phyloP scores from a whole-genome alignment of 495 filamentous ascomycete species.

The Xeromyces bisporus region DNA sequence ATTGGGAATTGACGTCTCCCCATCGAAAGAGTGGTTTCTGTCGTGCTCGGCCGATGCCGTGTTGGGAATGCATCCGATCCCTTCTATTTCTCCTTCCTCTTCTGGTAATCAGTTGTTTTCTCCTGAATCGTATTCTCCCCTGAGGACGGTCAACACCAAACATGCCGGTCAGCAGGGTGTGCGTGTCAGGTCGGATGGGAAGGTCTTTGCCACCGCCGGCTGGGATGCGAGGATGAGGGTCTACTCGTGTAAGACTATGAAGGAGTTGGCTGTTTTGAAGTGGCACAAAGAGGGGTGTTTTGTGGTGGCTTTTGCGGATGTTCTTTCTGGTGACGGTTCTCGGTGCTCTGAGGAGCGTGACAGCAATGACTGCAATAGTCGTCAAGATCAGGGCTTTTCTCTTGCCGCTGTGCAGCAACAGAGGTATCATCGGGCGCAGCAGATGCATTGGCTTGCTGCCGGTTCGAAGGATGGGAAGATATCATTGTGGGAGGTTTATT shows the following conservation, averaged over 20 bases:
- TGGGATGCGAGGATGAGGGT: conserved; percentile 76
- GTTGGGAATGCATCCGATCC: conserved; percentile 45
- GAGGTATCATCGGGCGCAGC: conserved; percentile 44
- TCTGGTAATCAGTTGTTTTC: conserved; percentile 3
- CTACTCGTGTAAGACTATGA: conserved; percentile 65
- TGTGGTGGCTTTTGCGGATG: conserved; percentile 57
- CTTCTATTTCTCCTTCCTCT: conserved; percentile 6
- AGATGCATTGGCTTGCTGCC: conserved; percentile 74
- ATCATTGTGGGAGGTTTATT: conserved; percentile 92
- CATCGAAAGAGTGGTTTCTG: conserved; percentile 43
- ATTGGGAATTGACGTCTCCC: conserved; percentile 54
- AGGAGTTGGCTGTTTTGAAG: conserved; percentile 83
- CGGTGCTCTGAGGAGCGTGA: background rate
- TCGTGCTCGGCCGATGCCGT: conserved; percentile 71
- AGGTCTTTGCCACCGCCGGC: conserved; percentile 77
- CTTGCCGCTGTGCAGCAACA: conserved; percentile 39
- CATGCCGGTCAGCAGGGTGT: conserved; percentile 82
- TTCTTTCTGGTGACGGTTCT: conserved; percentile 1
- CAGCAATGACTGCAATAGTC: background rate
- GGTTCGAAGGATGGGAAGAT: conserved; percentile 94
- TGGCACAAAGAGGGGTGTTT: conserved; percentile 91
- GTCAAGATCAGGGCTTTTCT: conserved; percentile 7
- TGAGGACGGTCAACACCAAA: conserved; percentile 54
- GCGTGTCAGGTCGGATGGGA: conserved; percentile 59
- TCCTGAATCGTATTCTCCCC: conserved; percentile 22